Base-by-base conservation (phyloP, 2,329 filamentous ascomycete genomes). In the Immersiporthe knoxdaviesiana region DNA sequence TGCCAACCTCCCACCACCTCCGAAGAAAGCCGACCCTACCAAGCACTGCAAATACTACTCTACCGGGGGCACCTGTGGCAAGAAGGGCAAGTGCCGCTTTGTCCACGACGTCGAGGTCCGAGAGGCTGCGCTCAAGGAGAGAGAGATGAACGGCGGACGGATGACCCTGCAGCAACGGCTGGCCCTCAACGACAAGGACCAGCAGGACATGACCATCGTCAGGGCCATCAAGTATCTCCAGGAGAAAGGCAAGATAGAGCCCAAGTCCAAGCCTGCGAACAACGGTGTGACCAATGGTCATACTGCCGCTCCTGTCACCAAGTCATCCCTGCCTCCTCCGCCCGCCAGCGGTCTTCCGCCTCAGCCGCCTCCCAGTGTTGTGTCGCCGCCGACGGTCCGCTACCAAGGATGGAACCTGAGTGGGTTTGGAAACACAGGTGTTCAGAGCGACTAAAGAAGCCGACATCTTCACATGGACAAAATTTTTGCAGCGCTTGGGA, bases 31-130 rank as follows among this genome's bases (percentile, higher is more conserved):
- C 63, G 88, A 90, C 74, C 84, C 89, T 56, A 84, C 86, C 64
- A 88, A 86, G 72, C 88, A 90, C 75, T 91, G 89, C 86, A 91
- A 91, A 79, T 91, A 91, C 78, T 91, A 87, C 77, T 89, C 88
- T 52, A 91, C 88, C 65, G 89, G 89, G 73, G 89, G 89, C 71
- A 89, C 84, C 69, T 91, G 89, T 79, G 89, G 88, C 65, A 91
- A 91, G 84, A 90, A 90, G 85, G 87, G 88, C 87, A 91, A 91
- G 88, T 91, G 89, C 82, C 89, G 89, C 80, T 91, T 91, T 80
- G 87, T 90, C 72, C 89, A 91, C 77, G 89, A 91, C 76, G 84
- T 85, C 24, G 85, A 86, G 72, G 85, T 89, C 69, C 84, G 89
- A 73, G 87, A 89, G 74, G 87, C 87, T 72, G 88, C 88, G 68